Percentiles rank a stretch among this genome's conserved stretches.
These are phyloP conservation scores for Pythium insidiosum DNA, from an alignment of 352 stramenopile genomes.

Conservation along the genomic window DNA sequence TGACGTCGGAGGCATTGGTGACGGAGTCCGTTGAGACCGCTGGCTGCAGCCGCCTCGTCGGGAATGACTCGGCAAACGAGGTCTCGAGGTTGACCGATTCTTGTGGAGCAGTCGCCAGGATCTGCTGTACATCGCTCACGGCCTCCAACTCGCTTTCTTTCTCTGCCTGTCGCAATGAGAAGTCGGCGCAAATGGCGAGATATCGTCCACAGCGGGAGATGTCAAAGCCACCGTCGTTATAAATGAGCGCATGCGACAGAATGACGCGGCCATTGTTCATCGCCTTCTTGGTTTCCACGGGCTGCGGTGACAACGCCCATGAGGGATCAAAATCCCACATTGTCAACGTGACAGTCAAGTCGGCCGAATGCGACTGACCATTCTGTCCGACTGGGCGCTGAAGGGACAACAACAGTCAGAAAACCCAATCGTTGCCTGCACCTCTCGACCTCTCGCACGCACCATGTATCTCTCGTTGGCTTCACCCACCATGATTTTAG, in stretches of 20 bases:
- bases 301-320: conserved; percentile 66
- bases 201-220: conserved; percentile 92
- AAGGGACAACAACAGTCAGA: conserved; percentile 3
- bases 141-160: conserved; percentile 78
- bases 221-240: conserved; percentile 98
- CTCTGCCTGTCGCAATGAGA: conserved; percentile 86
- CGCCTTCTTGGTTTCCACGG: conserved; percentile 64
- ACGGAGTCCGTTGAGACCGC: conserved; percentile 10
- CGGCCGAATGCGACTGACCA: conserved; percentile 63
- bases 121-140: conserved; percentile 69
- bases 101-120: conserved; percentile 55
- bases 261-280: conserved; percentile 82
- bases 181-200: conserved; percentile 93
- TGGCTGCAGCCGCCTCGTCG: conserved; percentile 7
- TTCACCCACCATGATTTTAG: conserved; percentile 92
- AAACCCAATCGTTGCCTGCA: no score
- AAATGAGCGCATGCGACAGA: conserved; percentile 91
- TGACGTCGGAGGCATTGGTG: no score
- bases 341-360: conserved; percentile 91
- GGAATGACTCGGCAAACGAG: conserved; percentile 23
- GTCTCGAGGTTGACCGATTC: conserved; percentile 38
- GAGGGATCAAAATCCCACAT: conserved; percentile 93
- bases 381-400: conserved; percentile 50
- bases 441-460: conserved; percentile 11
- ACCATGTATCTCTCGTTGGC: conserved; percentile 88